Evolutionary conservation across 768 basidiomycete genomes (phyloP).

Genomic region (Daedaleopsis nitida): DNA sequence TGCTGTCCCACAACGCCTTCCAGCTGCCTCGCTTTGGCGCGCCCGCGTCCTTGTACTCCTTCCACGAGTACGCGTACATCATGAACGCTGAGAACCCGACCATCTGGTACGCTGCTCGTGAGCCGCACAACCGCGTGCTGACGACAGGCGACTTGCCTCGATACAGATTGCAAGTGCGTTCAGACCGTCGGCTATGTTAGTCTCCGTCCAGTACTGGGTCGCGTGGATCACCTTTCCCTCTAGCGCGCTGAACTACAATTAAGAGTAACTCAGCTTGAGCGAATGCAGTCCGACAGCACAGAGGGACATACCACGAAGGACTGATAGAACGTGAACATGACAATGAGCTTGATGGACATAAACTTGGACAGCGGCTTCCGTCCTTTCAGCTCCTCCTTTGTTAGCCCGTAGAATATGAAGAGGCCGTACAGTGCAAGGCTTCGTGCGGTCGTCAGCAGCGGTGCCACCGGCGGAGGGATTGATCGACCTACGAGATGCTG

Average conservation of each 20-base stretch:
- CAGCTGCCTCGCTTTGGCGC: conserved; percentile 56
- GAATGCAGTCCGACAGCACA: neutral
- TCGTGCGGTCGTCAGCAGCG: neutral
- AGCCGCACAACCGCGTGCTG: neutral
- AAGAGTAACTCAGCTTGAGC: no score
- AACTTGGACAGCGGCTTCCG: conserved; percentile 84
- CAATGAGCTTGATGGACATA: conserved; percentile 81
- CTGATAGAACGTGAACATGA: conserved; percentile 91
- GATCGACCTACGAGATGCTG: conserved; percentile 66
- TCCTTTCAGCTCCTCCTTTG: conserved; percentile 75
- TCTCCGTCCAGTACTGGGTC: conserved; percentile 81
- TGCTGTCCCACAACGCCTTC: conserved; percentile 72
- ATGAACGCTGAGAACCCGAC: conserved; percentile 76
- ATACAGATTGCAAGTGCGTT: conserved; percentile 82
- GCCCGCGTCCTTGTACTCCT: conserved; percentile 59
- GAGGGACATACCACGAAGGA: conserved; percentile 59
- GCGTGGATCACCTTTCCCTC: conserved; percentile 72
- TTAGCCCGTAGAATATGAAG: conserved; percentile 80
- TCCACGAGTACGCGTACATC: conserved; percentile 80
- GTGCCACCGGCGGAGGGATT: conserved; percentile 36
- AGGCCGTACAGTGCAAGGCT: conserved; percentile 81
- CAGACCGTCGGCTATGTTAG: conserved; percentile 84
- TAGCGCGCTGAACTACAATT: conserved; percentile 59
- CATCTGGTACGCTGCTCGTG: conserved; percentile 54
- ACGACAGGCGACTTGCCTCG: conserved; percentile 53